phyloP scores from a whole-genome alignment of 495 filamentous ascomycete genomes.

The Pyrenula aspistea region DNA sequence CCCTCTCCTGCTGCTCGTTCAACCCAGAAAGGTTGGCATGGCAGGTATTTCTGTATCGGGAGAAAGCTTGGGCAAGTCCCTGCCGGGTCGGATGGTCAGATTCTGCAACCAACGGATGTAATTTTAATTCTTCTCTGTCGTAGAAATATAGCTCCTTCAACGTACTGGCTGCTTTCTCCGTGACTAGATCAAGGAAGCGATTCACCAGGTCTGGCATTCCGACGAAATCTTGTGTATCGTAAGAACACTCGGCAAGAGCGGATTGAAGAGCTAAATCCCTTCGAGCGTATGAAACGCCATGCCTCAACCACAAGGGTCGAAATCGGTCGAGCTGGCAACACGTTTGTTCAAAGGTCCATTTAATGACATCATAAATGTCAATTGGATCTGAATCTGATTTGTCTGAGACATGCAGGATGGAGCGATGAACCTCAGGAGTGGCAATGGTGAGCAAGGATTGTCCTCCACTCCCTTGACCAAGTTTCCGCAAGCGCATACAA shows the following conservation, averaged over 20 bases:
- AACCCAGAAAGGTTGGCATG: neutral
- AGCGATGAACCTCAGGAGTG: slow-evolving; percentile 36
- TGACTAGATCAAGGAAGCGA: neutral
- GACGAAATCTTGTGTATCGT: neutral
- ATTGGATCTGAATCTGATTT: neutral
- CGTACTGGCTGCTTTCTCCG: neutral
- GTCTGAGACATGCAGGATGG: slow-evolving; percentile 14
- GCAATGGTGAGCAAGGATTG: slow-evolving; percentile 51
- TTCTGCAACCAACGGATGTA: too few species aligned
- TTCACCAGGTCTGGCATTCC: neutral
- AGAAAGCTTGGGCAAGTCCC: neutral
- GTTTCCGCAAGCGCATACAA: slow-evolving; percentile 54
- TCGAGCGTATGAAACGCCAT: slow-evolving; percentile 22
- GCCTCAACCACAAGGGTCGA: slow-evolving; percentile 40
- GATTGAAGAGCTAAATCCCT: neutral
- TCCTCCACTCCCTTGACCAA: slow-evolving; percentile 43
- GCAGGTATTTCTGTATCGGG: neutral
- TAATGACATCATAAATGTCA: slow-evolving; percentile 39
- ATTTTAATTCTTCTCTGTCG: neutral
- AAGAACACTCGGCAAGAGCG: neutral
- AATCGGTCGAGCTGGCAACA: slow-evolving; percentile 42
- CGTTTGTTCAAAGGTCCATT: slow-evolving; percentile 50
- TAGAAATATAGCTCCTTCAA: neutral
- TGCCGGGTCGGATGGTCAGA: neutral
- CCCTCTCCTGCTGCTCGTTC: slow-evolving; percentile 51